Evolutionary conservation across 2,329 filamentous ascomycete genomes (phyloP).

Genomic region (Paecilomyces sp.): DNA sequence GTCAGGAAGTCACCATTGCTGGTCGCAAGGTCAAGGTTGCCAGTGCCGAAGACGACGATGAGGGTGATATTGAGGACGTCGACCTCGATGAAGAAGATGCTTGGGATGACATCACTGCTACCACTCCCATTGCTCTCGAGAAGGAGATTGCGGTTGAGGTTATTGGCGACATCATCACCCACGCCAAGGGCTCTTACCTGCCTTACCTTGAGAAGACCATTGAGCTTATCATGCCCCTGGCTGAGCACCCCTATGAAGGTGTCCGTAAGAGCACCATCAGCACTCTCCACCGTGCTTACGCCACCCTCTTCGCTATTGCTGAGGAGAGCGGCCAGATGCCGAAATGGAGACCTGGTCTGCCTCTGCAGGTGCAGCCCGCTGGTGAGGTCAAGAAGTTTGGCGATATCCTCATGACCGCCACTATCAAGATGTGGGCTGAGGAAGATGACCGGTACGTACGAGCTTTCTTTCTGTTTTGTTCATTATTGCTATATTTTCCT

Average conservation of each 20-base stretch:
- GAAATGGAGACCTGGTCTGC: constrained; percentile 86
- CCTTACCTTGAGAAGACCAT: constrained; percentile 86
- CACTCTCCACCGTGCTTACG: constrained; percentile 89
- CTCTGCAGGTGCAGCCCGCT: constrained; percentile 70
- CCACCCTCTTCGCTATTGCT: constrained; percentile 80
- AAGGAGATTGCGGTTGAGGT: constrained; percentile 97
- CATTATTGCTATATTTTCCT: constrained; percentile 6
- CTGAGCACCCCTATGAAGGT: constrained; percentile 86
- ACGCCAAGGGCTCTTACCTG: constrained; percentile 72
- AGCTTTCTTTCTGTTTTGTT: constrained; percentile 13
- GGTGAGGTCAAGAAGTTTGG: constrained; percentile 77
- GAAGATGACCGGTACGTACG: constrained; percentile 84
- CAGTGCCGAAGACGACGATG: constrained; percentile 55
- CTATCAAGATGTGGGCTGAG: constrained; percentile 77
- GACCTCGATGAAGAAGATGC: constrained; percentile 74
- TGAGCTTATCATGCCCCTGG: constrained; percentile 69
- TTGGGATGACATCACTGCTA: constrained; percentile 74
- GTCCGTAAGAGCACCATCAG: constrained; percentile 87
- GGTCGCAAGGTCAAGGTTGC: constrained; percentile 84
- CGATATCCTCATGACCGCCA: constrained; percentile 76
- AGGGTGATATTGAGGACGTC: constrained; percentile 54
- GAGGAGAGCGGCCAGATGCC: constrained; percentile 67
- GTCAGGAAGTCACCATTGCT: constrained; percentile 67
- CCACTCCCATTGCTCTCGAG: constrained; percentile 85
- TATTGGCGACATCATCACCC: constrained; percentile 82